Percentiles rank a stretch among this genome's conserved stretches.
These are phyloP conservation scores for Apophysomyces ossiformis DNA, from an alignment of 371 early-diverging fungal species.

Conservation along the genomic window DNA sequence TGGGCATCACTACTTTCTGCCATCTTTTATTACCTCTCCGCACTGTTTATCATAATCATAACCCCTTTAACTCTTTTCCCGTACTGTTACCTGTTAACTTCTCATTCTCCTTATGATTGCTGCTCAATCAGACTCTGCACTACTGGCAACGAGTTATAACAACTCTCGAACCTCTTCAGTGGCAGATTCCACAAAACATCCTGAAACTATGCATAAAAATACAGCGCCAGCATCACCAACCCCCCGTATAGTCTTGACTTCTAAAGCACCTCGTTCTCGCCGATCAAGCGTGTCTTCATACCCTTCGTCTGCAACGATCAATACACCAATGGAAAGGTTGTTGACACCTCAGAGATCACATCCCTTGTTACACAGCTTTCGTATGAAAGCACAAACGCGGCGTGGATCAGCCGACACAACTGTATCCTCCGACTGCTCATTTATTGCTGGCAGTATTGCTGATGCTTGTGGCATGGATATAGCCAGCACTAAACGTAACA, in stretches of 20 bases:
- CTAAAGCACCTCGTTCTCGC: constrained; percentile 1
- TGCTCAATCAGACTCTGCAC: not conserved
- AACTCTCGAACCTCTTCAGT: not conserved
- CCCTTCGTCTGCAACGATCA: not conserved
- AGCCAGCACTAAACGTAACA: constrained; percentile 40
- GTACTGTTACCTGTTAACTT: not conserved
- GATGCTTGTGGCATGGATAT: constrained; percentile 13
- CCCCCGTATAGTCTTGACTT: not conserved
- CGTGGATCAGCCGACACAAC: constrained; percentile 12
- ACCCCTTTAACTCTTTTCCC: not conserved
- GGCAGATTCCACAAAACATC: not conserved
- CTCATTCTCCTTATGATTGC: not conserved
- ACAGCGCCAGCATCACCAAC: not conserved
- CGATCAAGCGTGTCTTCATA: constrained; percentile 3
- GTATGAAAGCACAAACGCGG: not conserved
- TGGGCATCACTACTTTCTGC: not conserved
- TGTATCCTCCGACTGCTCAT: constrained; percentile 12
- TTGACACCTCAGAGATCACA: constrained; percentile 12
- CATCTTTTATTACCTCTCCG: constrained; percentile 1
- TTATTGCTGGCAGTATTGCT: constrained; percentile 13
- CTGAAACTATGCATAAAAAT: not conserved
- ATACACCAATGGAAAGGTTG: not conserved
- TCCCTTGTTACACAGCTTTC: constrained; percentile 5
- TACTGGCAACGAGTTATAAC: not conserved
- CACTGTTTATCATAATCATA: not conserved